Base-by-base conservation (phyloP, 305 asterid genomes). In the Fraxinus latifolia region DNA sequence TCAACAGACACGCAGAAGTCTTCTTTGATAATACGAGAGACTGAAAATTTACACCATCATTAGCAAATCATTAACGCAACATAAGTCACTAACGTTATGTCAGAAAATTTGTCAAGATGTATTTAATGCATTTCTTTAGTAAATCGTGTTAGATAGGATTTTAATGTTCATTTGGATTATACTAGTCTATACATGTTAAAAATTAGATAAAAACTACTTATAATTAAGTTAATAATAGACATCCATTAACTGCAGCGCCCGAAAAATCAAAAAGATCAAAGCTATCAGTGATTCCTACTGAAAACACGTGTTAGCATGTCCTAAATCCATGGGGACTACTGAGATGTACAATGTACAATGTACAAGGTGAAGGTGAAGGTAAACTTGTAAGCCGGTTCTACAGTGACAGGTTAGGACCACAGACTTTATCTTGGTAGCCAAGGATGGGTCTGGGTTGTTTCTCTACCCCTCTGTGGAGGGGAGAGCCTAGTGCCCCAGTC, bases 1-100 rank as follows among this genome's bases (percentile, higher is more conserved):
- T 96, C 99, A 79, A 96, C 92, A 36, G 93, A 90, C 79, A 94
- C 78, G 75, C 88, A 90, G 68, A 84, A 87, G 15, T 92, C 93
- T 79, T 89, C 88, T 79, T 86, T 81, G 83, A 82, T 75, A 58
- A 79, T 77, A 84, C 91, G 97, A 90, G 93, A 82, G 75, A 88
- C 90, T 87, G 86, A 80, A 79, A 74, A 83, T 76, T 70, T 74
- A 77, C 76, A 33, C 47, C 79, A 77, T 47, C 79, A 82, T 87
- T 68, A 86, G 70, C 86, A 82, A 44, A 65, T 77, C 32, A 71
- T 32, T 55, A 53, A 62, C 68, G 80, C 39, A 86, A 83, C 70
- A 73, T 55, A 42, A 42, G 62, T 31, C 67, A 44, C 67, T 42
- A 71, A 50, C 33, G 31, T 58, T 58, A 58, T 58, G 29, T 58